phyloP scores from a whole-genome alignment of 805 yeast species.

The Nakazawaea molendinolei region DNA sequence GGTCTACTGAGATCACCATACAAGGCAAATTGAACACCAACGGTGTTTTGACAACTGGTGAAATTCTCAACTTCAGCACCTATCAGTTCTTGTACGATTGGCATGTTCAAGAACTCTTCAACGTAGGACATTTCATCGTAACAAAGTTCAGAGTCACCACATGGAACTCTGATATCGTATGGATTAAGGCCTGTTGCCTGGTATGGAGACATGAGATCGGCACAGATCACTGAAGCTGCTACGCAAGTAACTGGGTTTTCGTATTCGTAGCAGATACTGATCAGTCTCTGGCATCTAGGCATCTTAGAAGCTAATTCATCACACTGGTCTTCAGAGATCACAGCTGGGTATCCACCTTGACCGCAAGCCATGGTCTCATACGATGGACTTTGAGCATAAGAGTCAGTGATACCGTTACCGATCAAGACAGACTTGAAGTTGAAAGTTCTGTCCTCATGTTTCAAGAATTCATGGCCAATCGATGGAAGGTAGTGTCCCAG shows the following conservation, averaged over 20 bases:
- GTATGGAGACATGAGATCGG: constrained; percentile 75
- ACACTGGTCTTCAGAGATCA: constrained; percentile 45
- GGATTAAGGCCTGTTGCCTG: constrained; percentile 82
- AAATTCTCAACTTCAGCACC: constrained; percentile 86
- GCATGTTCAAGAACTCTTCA: constrained; percentile 71
- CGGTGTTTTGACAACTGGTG: constrained; percentile 69
- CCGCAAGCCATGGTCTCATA: constrained; percentile 96
- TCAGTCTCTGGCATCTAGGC: constrained; percentile 71
- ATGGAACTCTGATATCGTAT: constrained; percentile 78
- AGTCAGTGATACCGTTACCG: constrained; percentile 89
- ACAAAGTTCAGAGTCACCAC: constrained; percentile 63
- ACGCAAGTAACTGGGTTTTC: constrained; percentile 78
- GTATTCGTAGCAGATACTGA: constrained; percentile 70
- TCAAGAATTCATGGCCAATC: constrained; percentile 72
- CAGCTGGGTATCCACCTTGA: constrained; percentile 72
- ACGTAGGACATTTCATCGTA: constrained; percentile 70
- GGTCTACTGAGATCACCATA: constrained; percentile 93
- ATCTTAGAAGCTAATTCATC: constrained; percentile 55
- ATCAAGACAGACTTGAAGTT: constrained; percentile 72
- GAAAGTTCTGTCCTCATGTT: constrained; percentile 49
- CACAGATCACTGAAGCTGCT: constrained; percentile 87
- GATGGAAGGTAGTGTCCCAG: constrained; percentile 94
- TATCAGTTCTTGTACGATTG: constrained; percentile 67
- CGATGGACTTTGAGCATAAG: constrained; percentile 67
- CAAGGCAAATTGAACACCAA: constrained; percentile 71